phyloP scores from a whole-genome alignment of 2,329 filamentous ascomycete genomes.

The Aspergillus awamori region DNA sequence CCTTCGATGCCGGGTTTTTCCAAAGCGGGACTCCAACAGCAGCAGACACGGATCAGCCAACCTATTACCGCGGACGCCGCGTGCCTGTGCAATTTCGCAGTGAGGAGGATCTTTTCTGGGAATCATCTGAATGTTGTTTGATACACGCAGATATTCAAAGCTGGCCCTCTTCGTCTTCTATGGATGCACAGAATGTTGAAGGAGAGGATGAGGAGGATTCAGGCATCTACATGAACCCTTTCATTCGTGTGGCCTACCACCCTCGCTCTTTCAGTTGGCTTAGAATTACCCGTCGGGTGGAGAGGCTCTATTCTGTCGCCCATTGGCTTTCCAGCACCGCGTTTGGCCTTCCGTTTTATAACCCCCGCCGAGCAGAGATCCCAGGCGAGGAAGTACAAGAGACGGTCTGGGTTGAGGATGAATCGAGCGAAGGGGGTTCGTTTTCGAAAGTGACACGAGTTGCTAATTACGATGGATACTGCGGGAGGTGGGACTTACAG shows the following conservation, averaged over 20 bases:
- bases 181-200: too few relatives aligned
- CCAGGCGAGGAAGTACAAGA: constrained; percentile 54
- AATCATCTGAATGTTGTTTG: constrained; percentile 67
- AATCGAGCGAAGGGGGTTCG: constrained; percentile 25
- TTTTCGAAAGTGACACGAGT: constrained; percentile 34
- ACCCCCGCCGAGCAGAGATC: constrained; percentile 61
- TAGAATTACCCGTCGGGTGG: constrained; percentile 62
- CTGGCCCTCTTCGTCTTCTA: constrained; percentile 22
- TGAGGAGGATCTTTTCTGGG: constrained; percentile 61
- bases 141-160: constrained; percentile 52
- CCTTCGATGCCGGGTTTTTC: constrained; percentile 51
- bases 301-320: constrained; percentile 62
- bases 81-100: constrained; percentile 59
- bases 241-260: constrained; percentile 70
- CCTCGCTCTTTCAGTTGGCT: constrained; percentile 60
- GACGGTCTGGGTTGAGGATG: constrained; percentile 35
- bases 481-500: not conserved
- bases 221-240: constrained; percentile 73
- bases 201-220: constrained; percentile 44
- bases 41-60: too few relatives aligned
- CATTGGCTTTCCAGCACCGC: constrained; percentile 62
- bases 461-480: constrained; percentile 41
- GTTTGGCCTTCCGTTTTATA: constrained; percentile 58
- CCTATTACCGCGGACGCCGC: constrained; percentile 7
- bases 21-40: constrained; percentile 25